phyloP scores from a whole-genome alignment of 73 alveolate species.

The Tetrahymena malaccensis region DNA sequence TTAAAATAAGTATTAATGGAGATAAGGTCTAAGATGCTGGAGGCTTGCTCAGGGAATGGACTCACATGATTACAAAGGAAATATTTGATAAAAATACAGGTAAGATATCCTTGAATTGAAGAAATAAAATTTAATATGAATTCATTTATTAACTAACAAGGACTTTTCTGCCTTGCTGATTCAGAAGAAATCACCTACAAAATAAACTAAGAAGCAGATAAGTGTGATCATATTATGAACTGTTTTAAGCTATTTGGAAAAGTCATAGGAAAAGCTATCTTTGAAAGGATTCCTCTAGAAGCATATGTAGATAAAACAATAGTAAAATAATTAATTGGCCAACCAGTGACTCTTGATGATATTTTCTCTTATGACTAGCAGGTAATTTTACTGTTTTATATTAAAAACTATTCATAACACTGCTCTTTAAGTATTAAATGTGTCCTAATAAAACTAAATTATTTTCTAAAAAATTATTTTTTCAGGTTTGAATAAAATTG shows the following conservation, averaged over 20 bases:
- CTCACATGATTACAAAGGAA: constrained; percentile 18
- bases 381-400: not conserved
- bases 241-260: constrained; percentile 75
- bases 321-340: constrained; percentile 65
- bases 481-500: too few relatives aligned
- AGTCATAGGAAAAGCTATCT: constrained; percentile 75
- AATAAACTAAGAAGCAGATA: constrained; percentile 1
- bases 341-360: constrained; percentile 56
- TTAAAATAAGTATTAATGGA: constrained; percentile 40
- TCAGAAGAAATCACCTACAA: constrained; percentile 27
- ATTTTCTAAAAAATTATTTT: too few relatives aligned
- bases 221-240: not conserved
- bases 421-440: too few relatives aligned
- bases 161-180: constrained; percentile 16
- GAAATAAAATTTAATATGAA: not conserved
- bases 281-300: constrained; percentile 79
- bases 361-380: constrained; percentile 54
- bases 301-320: constrained; percentile 68
- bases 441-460: too few relatives aligned
- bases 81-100: constrained; percentile 1
- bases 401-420: too few relatives aligned
- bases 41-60: constrained; percentile 55
- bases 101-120: not conserved
- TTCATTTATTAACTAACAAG: not conserved
- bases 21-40: constrained; percentile 57